phyloP scores from a whole-genome alignment of 2,329 filamentous ascomycete genomes.

The Botrytis tulipae region DNA sequence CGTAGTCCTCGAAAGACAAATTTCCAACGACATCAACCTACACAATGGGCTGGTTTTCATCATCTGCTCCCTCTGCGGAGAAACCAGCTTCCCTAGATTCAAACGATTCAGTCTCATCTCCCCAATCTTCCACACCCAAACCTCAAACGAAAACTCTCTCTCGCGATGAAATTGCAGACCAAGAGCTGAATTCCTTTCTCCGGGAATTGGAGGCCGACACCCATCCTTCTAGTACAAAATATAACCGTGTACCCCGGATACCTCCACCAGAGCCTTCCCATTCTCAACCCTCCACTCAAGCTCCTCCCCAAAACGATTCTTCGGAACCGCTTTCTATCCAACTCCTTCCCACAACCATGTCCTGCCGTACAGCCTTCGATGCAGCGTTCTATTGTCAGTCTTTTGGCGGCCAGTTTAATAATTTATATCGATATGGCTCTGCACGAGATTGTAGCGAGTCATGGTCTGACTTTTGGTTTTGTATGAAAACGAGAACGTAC shows the following conservation, averaged over 20 bases:
- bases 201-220: slow-evolving; percentile 37
- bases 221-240: slow-evolving; percentile 32
- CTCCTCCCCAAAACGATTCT: slow-evolving; percentile 23
- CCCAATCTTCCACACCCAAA: slow-evolving; percentile 24
- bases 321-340: slow-evolving; percentile 57
- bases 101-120: slow-evolving; percentile 20
- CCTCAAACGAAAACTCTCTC: slow-evolving; percentile 26
- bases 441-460: slow-evolving; percentile 76
- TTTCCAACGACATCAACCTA: slow-evolving; percentile 16
- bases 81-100: background rate
- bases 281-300: background rate
- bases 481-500: slow-evolving; percentile 78
- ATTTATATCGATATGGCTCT: slow-evolving; percentile 82
- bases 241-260: slow-evolving; percentile 32
- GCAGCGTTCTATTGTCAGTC: slow-evolving; percentile 91
- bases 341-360: slow-evolving; percentile 78
- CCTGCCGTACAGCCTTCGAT: slow-evolving; percentile 88
- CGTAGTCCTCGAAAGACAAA: slow-evolving; percentile 19
- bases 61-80: slow-evolving; percentile 37
- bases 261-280: slow-evolving; percentile 14
- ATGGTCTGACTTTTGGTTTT: slow-evolving; percentile 97
- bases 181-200: slow-evolving; percentile 39
- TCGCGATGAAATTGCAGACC: slow-evolving; percentile 37
- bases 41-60: slow-evolving; percentile 64
- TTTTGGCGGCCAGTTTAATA: slow-evolving; percentile 85